Base-by-base conservation (phyloP, 192 early-diverging fungal species). In the Coemansia sp. region DNA sequence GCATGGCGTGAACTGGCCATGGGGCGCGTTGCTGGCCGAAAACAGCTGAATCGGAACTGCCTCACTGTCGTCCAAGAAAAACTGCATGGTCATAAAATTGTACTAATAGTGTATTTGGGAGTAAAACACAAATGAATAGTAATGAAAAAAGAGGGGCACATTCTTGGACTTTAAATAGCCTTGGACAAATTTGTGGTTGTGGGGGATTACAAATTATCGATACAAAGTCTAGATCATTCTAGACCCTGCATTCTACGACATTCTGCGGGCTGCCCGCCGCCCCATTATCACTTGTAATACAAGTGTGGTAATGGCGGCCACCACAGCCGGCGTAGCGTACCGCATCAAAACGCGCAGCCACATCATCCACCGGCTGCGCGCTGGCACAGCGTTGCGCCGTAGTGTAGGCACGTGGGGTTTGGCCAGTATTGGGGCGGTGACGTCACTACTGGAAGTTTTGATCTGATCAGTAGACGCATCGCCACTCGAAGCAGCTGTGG, bases 251-350 rank as follows among this genome's bases (percentile, higher is more conserved):
- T 25, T 53, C 51, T 28, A 25, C 20, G 5, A 50, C 15, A 19
- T 17, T 50, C 51, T 53, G 21, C 51, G 20, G 51, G 22, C 51
- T 25, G 19, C 15, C 25, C 62, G 62, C 26, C 62, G 62, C 38
- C 62, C 53, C 1, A n/a, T 3, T 26, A 64, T 19, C n/a, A 64
- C 1, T 23, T 64, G 51, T n/a, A 64, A 19, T 5, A 69, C 15
- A 15, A 80, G 59, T 6, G 77, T 68, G n/a, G 77, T 74, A n/a
- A 71, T 46, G 3, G 65, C 66, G 1, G 77, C 77, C n/a, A 80
- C 65, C 17, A 80, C 49, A 4, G 77, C 72, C 23, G 77, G 77
- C 14, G 60, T 62, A 12, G 77, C 77, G 21, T 74, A 80, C 21
- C 61, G 67, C 59, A 68, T 0, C 10, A 74, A 46, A 7, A 80